Evolutionary conservation across 305 asterid species (phyloP), one percentile per base, ranked within the genome.

Genomic region (Fraxinus latifolia): DNA sequence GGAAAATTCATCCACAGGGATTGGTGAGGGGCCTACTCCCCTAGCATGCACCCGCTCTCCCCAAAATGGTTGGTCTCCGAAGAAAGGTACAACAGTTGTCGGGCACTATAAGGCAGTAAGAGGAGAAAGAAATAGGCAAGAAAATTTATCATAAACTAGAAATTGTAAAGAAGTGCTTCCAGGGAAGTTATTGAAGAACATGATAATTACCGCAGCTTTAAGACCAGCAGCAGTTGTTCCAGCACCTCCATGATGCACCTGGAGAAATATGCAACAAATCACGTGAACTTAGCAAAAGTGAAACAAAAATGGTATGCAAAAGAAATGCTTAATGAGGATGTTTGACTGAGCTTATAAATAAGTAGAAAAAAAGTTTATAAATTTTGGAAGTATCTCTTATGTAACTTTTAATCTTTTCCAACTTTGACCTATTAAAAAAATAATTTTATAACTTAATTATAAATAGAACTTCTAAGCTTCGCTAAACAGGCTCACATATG

Each of bases 231-330:
- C 98, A 4, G 99, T 95, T 77, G 99, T 95, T 83, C 99, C 98
- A 36, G 99, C 99, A 74, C 99, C 99, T 75, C 98, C 99, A 82
- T 95, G 98, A 86, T 95, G 99, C 75, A 95, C 98, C 98, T 95
- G 86, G 44, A 67, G 83, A 73, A 81, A 74, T 74, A 65, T 29
- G 39, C 55, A 81, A 80, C 25, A 62, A 83, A 47, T 47, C 70
- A 19, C 50, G 65, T 81, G 42, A 81, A 77, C 32, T 80, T 21
- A 25, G 76, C n/a, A 8, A 29, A 44, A 17, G 25, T 5, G 5
- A n/a, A 23, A 8, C 67, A 15, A 17, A 21, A 60, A 60, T 0
- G 23, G 65, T 5, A 53, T n/a, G 65, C 65, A n/a, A 53, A 5
- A 60, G 12, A 60, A 17, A 6, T 19, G 23, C 70, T 60, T 60